Evolutionary conservation across 768 basidiomycete genomes (phyloP).

Genomic region (Paxillus involutus): DNA sequence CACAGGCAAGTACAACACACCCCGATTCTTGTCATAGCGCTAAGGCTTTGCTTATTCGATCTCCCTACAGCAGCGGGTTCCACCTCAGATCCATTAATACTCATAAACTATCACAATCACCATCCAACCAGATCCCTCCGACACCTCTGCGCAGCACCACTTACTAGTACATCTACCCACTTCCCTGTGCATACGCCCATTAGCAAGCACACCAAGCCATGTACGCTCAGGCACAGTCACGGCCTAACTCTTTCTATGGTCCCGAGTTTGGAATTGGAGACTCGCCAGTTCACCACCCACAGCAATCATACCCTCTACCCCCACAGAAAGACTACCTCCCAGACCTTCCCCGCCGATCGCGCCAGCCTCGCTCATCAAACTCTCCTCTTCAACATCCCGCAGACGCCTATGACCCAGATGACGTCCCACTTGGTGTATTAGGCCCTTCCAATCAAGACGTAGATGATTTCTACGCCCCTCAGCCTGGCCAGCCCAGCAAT

Average conservation of each 20-base stretch:
- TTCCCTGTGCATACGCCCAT: constrained; percentile 26
- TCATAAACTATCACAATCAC: background rate
- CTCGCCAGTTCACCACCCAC: constrained; percentile 4
- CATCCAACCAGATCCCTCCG: background rate
- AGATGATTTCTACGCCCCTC: constrained; percentile 41
- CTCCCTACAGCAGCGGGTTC: background rate
- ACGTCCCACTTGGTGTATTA: constrained; percentile 34
- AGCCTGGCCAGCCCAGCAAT: constrained; percentile 8
- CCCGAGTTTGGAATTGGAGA: constrained; percentile 20
- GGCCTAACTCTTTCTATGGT: constrained; percentile 34
- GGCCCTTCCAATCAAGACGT: constrained; percentile 33
- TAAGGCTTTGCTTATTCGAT: background rate
- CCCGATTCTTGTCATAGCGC: background rate
- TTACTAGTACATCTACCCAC: constrained; percentile 5
- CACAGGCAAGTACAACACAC: background rate
- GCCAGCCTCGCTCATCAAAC: constrained; percentile 19
- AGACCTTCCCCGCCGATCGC: constrained; percentile 10
- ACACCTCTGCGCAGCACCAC: background rate
- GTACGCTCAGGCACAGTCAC: constrained; percentile 34
- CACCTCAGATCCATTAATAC: background rate
- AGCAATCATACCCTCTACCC: constrained; percentile 2
- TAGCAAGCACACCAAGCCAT: constrained; percentile 22
- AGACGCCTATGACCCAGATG: constrained; percentile 41
- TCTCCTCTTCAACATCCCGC: constrained; percentile 26
- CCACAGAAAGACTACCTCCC: constrained; percentile 11